Conservation (phyloP, 176 grass and related monocot species). For the Avena eriantha region DNA sequence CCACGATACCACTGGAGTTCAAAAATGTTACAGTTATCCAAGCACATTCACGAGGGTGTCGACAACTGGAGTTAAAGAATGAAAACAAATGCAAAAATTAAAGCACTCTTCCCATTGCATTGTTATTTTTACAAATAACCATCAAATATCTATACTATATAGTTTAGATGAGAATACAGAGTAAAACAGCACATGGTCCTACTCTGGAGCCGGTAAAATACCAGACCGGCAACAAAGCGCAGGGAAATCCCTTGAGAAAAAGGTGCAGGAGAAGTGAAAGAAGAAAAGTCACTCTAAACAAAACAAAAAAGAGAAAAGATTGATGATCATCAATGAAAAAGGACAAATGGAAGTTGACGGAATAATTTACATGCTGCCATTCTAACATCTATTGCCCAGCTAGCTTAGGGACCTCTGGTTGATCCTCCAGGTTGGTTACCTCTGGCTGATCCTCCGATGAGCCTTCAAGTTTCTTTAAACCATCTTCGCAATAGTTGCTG, state of each 20-base stretch:
- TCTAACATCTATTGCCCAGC: conserved; percentile 50
- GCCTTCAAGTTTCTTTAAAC: conserved; percentile 55
- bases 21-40: no score
- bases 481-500: conserved; percentile 71
- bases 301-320: neutral
- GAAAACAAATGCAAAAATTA: neutral
- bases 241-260: neutral
- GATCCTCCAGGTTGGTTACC: conserved; percentile 36
- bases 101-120: neutral
- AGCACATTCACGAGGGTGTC: no score
- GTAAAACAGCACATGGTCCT: conserved; percentile 34
- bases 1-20: no score
- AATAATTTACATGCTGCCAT: conserved; percentile 56
- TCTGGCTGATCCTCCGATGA: neutral
- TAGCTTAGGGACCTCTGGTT: conserved; percentile 48
- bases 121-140: neutral
- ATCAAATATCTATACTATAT: neutral
- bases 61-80: neutral
- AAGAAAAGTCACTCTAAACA: neutral
- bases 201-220: conserved; percentile 18
- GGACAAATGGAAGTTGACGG: conserved; percentile 23
- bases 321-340: neutral
- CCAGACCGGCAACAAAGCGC: neutral
- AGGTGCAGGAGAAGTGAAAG: neutral
- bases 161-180: conserved; percentile 2